These are phyloP conservation scores for Aspergillus olivimuriae DNA, from an alignment of 495 filamentous ascomycete genomes.

Conservation along the genomic window DNA sequence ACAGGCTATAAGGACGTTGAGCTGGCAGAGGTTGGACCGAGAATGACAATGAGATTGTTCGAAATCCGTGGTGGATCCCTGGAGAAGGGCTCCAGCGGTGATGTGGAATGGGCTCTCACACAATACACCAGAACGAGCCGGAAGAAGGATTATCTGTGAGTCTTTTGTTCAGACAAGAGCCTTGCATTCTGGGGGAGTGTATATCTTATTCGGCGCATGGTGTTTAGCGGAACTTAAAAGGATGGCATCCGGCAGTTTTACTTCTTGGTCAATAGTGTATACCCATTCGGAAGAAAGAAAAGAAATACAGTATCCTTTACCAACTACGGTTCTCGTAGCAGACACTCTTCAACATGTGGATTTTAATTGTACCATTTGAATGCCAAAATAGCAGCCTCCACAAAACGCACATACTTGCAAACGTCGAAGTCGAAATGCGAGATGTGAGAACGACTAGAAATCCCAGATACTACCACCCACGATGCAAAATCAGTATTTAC, in stretches of 20 bases:
- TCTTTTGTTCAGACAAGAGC: too few relatives aligned
- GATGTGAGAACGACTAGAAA: too few relatives aligned
- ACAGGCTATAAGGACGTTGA: conserved; percentile 85
- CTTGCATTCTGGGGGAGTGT: too few relatives aligned
- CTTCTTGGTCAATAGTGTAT: conserved; percentile 14
- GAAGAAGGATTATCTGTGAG: conserved; percentile 89
- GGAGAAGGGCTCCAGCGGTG: conserved; percentile 86
- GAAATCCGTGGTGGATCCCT: conserved; percentile 90
- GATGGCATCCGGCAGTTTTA: conserved; percentile 8
- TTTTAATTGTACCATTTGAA: too few relatives aligned
- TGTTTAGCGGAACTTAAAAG: conserved; percentile 15
- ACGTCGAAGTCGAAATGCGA: too few relatives aligned
- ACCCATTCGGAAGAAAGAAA: conserved; percentile 14
- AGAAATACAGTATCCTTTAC: too few relatives aligned
- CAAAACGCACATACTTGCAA: too few relatives aligned
- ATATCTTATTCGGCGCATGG: conserved; percentile 18
- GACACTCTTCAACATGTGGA: too few relatives aligned
- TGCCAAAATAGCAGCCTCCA: too few relatives aligned
- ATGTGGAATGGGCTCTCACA: conserved; percentile 90
- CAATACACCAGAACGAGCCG: conserved; percentile 88
- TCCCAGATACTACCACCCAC: too few relatives aligned
- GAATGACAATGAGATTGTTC: conserved; percentile 95
- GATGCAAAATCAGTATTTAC: too few relatives aligned
- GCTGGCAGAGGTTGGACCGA: conserved; percentile 87
- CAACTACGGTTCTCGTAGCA: too few relatives aligned